Evolutionary conservation across 2,329 filamentous ascomycete species (phyloP), one percentile per base, ranked within the genome.

Genomic region (Talaromyces sp.): DNA sequence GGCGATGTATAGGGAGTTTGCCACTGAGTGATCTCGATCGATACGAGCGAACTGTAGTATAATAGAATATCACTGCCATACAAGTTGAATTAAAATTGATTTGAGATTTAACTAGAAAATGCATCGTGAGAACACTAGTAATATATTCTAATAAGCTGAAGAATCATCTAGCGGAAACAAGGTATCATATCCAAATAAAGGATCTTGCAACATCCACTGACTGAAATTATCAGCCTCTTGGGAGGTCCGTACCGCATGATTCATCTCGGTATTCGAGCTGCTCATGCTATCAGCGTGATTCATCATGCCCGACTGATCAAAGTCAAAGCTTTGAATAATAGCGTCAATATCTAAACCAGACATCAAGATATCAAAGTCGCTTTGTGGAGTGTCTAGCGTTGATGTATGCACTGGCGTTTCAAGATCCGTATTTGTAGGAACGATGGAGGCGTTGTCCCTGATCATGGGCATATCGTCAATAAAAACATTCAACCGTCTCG

Each of bases 271-370:
- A 10, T 19, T 15, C 5, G 10, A 2, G 5, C 5, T 15, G 10
- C 25, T 36, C 53, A 56, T 15, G 53, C 17, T 19, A 1, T 15
- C 53, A 17, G 15, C 31, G 17, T 17, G 17, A 47, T 56, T 19
- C 22, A 27, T n/a, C n/a, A 60, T 27, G 6, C 36, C 22, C 11
- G 45, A 27, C 3, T 61, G 49, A 22, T 72, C 71, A 54, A 72
- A 67, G 36, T 70, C 69, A 53, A 73, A 73, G 4, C 72, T 70
- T 53, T 73, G 68, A 5, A 71, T 70, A 49, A 73, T 73, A 7
- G 72, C 71, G 45, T 73, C 72, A 34, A 73, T 68, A 38, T 73
- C 72, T 2, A 73, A 49, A 56, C 72, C 70, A 1, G 71, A 72
- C 19, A 31, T 67, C 43, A 60, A 64, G 17, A 19, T 22, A 27